Conservation (phyloP, 1,284 basidiomycete species). For the Ustilago hordei region DNA sequence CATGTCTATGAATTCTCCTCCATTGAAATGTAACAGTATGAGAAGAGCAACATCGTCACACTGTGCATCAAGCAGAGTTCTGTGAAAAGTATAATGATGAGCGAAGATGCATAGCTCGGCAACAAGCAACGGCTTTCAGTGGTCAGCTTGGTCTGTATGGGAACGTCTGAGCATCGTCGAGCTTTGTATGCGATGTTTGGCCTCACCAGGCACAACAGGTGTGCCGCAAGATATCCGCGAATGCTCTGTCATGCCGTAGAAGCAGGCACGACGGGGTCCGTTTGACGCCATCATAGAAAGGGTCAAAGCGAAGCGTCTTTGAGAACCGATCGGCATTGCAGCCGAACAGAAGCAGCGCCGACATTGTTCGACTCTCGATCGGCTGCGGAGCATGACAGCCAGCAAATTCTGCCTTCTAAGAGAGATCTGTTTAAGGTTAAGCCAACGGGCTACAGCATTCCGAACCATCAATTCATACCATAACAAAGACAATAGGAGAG, state of each 20-base stretch:
- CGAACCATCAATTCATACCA: no score
- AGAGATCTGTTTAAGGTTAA: background rate
- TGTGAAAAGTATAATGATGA: background rate
- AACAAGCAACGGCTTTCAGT: slow-evolving; percentile 2
- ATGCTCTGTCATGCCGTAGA: no score
- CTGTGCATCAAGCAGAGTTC: background rate
- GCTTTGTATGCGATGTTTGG: background rate
- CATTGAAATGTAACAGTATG: slow-evolving; percentile 34
- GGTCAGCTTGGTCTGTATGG: background rate
- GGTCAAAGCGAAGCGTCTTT: background rate
- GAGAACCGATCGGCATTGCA: background rate
- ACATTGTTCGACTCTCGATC: background rate
- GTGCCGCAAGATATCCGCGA: background rate
- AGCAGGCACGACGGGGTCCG: background rate
- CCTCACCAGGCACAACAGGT: slow-evolving; percentile 2
- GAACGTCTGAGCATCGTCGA: background rate
- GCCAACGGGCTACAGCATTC: background rate
- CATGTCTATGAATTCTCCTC: background rate
- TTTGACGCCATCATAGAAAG: background rate
- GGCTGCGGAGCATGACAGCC: background rate
- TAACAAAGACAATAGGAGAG: background rate
- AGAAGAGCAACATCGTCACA: background rate
- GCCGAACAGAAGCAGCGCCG: background rate
- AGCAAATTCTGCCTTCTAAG: background rate
- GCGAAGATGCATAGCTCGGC: slow-evolving; percentile 21